Percentiles rank a stretch among this genome's conserved stretches.
These are phyloP conservation scores for Cinnamomum chago DNA, from an alignment of 164 flowering plant genomes.

Conservation along the genomic window DNA sequence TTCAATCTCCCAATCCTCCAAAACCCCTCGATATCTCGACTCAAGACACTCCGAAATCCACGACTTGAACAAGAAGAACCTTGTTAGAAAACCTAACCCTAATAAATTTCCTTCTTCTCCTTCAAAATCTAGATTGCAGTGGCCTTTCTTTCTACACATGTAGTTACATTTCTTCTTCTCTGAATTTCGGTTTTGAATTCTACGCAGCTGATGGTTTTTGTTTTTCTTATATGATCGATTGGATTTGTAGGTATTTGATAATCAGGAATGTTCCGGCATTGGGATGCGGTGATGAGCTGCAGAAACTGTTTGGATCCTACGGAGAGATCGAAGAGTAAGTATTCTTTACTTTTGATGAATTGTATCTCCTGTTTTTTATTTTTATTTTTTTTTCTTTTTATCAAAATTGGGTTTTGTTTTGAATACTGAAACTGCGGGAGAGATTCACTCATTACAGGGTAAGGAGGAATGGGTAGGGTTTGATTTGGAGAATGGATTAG, in stretches of 20 bases:
- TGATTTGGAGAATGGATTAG: too few relatives aligned
- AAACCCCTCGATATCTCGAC: not conserved
- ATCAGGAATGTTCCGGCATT: slow-evolving; percentile 83
- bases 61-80: not conserved
- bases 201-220: not conserved
- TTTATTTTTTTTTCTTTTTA: too few relatives aligned
- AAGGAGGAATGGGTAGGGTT: too few relatives aligned
- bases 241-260: slow-evolving; percentile 56
- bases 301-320: slow-evolving; percentile 56
- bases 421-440: too few relatives aligned
- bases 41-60: not conserved
- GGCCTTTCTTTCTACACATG: not conserved
- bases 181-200: not conserved
- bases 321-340: slow-evolving; percentile 85
- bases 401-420: too few relatives aligned
- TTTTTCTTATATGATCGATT: not conserved
- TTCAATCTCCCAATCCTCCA: not conserved
- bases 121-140: too few relatives aligned
- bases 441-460: too few relatives aligned
- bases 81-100: not conserved
- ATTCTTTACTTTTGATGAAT: too few relatives aligned
- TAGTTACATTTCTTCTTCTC: not conserved
- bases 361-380: too few relatives aligned
- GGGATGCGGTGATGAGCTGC: slow-evolving; percentile 76
- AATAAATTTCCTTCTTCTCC: not conserved